These are phyloP conservation scores for Neolentinus lepideus DNA, from an alignment of 1,284 basidiomycete genomes.

Conservation along the genomic window DNA sequence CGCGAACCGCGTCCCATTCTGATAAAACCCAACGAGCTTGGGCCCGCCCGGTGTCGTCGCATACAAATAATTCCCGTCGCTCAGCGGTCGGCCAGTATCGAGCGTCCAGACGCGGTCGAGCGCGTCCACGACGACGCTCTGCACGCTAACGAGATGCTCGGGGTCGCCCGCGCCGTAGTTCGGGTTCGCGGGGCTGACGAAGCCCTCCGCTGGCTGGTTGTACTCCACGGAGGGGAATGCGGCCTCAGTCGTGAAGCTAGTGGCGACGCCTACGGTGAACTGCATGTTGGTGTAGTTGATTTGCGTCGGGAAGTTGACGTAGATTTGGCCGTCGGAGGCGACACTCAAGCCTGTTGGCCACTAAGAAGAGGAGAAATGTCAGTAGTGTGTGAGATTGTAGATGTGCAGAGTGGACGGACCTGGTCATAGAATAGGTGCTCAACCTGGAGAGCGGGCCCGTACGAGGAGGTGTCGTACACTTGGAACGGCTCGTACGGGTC, in stretches of 20 bases:
- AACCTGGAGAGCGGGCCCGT: neutral
- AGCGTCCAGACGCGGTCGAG: conserved; percentile 23
- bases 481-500: neutral
- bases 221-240: conserved; percentile 16
- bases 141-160: conserved; percentile 20
- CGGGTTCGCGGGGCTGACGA: conserved; percentile 12
- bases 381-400: neutral
- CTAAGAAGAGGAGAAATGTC: neutral
- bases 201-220: conserved; percentile 14
- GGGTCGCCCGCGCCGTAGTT: conserved; percentile 14
- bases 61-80: conserved; percentile 17
- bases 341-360: conserved; percentile 1
- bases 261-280: conserved; percentile 14
- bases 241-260: conserved; percentile 13
- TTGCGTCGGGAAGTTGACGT: conserved; percentile 13
- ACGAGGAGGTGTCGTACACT: neutral
- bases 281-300: conserved; percentile 12
- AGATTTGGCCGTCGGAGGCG: conserved; percentile 10
- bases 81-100: conserved; percentile 18
- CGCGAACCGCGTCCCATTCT: conserved; percentile 18
- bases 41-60: conserved; percentile 18
- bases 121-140: conserved; percentile 21
- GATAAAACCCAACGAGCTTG: conserved; percentile 24
- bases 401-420: neutral
- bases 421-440: conserved; percentile 4